Conservation (phyloP, 208 protist species). For the Lotmaria passim region DNA sequence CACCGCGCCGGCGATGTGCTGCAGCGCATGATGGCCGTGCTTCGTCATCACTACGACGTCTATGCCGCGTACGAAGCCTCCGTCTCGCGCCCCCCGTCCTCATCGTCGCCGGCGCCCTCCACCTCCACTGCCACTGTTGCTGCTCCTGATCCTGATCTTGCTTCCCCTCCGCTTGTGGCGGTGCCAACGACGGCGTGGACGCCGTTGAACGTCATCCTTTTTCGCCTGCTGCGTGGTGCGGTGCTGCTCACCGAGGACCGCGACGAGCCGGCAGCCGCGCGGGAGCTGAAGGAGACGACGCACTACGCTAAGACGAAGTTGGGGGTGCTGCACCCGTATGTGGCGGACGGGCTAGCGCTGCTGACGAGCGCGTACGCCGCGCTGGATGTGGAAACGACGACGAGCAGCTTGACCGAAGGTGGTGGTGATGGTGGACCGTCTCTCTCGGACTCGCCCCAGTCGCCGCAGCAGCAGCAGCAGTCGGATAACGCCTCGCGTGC, state of each 20-base stretch:
- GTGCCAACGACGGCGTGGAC: conserved; percentile 35
- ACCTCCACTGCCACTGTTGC: background rate
- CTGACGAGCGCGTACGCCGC: conserved; percentile 30
- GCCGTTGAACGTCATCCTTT: conserved; percentile 42
- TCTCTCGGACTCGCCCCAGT: background rate
- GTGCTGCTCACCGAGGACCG: conserved; percentile 42
- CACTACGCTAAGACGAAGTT: conserved; percentile 36
- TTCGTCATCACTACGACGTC: conserved; percentile 28
- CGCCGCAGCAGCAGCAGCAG: no score
- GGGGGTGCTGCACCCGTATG: conserved; percentile 39
- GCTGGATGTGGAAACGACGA: conserved; percentile 30
- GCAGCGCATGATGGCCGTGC: conserved; percentile 35
- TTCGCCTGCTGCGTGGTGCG: conserved; percentile 49
- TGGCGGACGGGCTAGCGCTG: conserved; percentile 33
- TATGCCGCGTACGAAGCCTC: background rate
- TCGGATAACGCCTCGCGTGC: conserved; percentile 21
- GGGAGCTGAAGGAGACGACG: conserved; percentile 39
- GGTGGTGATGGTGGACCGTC: background rate
- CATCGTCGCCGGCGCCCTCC: background rate
- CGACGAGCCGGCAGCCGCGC: conserved; percentile 48
- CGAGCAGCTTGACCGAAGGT: background rate
- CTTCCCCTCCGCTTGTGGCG: background rate
- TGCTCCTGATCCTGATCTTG: no score
- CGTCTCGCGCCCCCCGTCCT: no score
- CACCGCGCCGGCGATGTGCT: conserved; percentile 36